Evolutionary conservation across 768 basidiomycete species (phyloP).

Genomic region (Naganishia friedmannii): DNA sequence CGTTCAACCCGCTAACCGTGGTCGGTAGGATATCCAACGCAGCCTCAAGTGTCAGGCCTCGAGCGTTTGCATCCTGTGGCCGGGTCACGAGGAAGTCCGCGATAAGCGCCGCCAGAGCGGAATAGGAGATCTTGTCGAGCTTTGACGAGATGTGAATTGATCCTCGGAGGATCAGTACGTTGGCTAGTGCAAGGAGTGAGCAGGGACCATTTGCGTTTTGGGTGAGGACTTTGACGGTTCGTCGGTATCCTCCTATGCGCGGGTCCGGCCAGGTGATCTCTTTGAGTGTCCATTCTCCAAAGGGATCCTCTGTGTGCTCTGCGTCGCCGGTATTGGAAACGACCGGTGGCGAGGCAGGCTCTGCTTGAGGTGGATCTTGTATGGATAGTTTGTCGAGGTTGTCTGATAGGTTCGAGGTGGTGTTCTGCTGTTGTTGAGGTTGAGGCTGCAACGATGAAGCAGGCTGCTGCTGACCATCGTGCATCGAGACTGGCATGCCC

Average conservation of each 20-base stretch:
- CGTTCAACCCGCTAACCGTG: constrained; percentile 81
- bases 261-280: constrained; percentile 42
- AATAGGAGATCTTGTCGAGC: constrained; percentile 73
- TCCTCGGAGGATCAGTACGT: constrained; percentile 81
- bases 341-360: background rate
- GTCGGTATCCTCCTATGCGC: constrained; percentile 34
- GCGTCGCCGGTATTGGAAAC: too few relatives aligned
- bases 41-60: constrained; percentile 50
- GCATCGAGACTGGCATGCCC: too few relatives aligned
- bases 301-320: background rate
- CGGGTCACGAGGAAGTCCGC: constrained; percentile 73
- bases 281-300: constrained; percentile 39
- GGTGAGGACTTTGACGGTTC: constrained; percentile 35
- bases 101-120: constrained; percentile 75
- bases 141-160: constrained; percentile 70
- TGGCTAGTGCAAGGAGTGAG: constrained; percentile 58
- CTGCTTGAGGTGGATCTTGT: background rate
- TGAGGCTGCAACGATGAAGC: too few relatives aligned
- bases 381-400: background rate
- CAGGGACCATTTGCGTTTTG: constrained; percentile 42
- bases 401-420: background rate
- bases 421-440: background rate
- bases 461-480: constrained; percentile 1
- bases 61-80: constrained; percentile 6
- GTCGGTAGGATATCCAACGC: constrained; percentile 73